Evolutionary conservation across 805 yeast genomes (phyloP), one percentile per base, ranked within the genome.

Genomic region (Vanderwaltozyma polyspora): DNA sequence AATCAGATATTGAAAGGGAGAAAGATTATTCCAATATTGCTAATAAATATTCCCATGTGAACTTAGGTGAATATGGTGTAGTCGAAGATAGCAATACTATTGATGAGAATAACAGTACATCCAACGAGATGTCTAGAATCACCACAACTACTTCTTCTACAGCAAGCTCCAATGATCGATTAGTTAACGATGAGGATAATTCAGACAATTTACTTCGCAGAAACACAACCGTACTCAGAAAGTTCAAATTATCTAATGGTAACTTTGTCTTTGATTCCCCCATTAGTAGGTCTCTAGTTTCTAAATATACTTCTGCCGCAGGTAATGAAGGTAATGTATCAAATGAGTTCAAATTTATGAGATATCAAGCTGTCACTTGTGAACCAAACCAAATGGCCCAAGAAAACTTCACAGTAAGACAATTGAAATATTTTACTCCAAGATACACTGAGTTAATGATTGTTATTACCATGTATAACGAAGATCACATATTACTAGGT

Each of bases 331-430:
- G 64, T 48, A 52, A 86, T 52, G 36, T 55, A 14, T 49, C 60
- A 2, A 58, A 58, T 37, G 81, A 89, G 64, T 80, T 79, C 67
- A 67, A 75, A 23, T 84, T 78, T 48, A 79, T 89, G 89, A 70
- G 97, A 56, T 89, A 87, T 59, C 84, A 91, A 38, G 96, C 95
- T 0, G 85, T 83, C 15, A 89, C 97, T 1, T 80, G 94, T 56
- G 93, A 89, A 41, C 97, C 97, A 0, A 66, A 73, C 10, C 74
- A 78, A 37, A 83, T 82, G 49, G 62, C 58, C 14, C 45, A 47
- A 9, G 70, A 70, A 42, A 72, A 75, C 45, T 91, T 83, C 63
- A 76, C 80, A n/a, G 64, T 89, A 23, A 71, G 98, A 46, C 97
- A 86, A 52, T 70, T 73, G 29, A 75, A 83, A 48, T 89, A 84